phyloP scores from a whole-genome alignment of 179 eudicot species.

The Patellifolia procumbens region DNA sequence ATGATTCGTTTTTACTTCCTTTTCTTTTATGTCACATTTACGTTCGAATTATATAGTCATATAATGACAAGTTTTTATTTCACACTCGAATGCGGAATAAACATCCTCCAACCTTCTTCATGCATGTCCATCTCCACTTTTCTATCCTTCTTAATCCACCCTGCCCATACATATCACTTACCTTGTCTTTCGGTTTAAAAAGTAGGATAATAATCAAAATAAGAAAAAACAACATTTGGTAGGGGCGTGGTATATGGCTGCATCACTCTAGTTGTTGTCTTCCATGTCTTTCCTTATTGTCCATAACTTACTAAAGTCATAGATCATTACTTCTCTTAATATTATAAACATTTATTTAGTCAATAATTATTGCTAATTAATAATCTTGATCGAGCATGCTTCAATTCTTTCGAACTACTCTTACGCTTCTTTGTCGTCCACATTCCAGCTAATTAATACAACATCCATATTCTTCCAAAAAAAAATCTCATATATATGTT shows the following conservation, averaged over 20 bases:
- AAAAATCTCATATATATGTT: slow-evolving; percentile 17
- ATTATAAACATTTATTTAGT: no score
- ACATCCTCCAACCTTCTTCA: no score
- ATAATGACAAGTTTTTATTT: no score
- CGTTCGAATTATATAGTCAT: no score
- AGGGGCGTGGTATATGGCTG: slow-evolving; percentile 34
- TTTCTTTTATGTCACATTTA: no score
- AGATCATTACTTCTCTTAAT: neutral
- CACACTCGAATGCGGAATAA: no score
- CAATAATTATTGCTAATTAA: slow-evolving; percentile 4
- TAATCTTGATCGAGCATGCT: slow-evolving; percentile 21
- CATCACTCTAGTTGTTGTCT: slow-evolving; percentile 46
- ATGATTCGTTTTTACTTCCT: no score
- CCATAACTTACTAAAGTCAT: slow-evolving; percentile 15
- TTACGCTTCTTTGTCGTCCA: slow-evolving; percentile 30
- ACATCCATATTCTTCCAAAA: slow-evolving; percentile 36
- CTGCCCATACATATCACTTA: no score
- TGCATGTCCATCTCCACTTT: neutral
- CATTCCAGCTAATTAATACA: slow-evolving; percentile 30
- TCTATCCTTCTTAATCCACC: neutral
- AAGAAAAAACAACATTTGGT: slow-evolving; percentile 36
- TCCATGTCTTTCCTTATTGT: slow-evolving; percentile 34
- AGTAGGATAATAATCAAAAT: slow-evolving; percentile 12
- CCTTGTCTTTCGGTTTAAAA: neutral
- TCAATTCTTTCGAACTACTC: slow-evolving; percentile 33